Percentiles rank a stretch among this genome's conserved stretches.
phyloP scores from a whole-genome alignment of 768 basidiomycete species.

The Amanita pallidorosea region DNA sequence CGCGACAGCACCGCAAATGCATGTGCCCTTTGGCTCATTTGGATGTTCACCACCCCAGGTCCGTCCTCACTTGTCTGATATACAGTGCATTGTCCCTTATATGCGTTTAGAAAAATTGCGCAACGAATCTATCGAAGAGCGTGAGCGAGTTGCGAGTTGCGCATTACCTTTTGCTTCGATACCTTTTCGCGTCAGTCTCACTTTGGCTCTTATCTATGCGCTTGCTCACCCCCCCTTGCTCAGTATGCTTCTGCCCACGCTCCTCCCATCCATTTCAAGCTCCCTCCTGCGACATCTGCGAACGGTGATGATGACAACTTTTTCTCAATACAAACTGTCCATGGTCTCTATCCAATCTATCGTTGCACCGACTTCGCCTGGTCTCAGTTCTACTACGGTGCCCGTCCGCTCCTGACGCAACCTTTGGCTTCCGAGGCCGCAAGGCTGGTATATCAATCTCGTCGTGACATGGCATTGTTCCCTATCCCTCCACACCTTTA shows the following conservation, averaged over 20 bases:
- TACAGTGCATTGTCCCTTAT: neutral
- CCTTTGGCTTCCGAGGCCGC: conserved; percentile 50
- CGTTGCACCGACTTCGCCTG: conserved; percentile 13
- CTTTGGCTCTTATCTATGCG: conserved; percentile 1
- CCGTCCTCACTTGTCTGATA: neutral
- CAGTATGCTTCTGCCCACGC: conserved; percentile 49
- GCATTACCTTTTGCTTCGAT: conserved; percentile 27
- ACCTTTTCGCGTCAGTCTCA: conserved; percentile 32
- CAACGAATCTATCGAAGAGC: conserved; percentile 13
- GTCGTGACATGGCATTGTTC: conserved; percentile 39
- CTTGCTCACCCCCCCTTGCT: neutral
- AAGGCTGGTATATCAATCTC: conserved; percentile 51
- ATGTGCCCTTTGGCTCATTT: conserved; percentile 52
- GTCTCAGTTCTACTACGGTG: conserved; percentile 18
- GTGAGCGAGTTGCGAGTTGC: conserved; percentile 17
- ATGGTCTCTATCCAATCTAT: conserved; percentile 41
- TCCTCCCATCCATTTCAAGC: conserved; percentile 47
- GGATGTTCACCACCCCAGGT: conserved; percentile 42
- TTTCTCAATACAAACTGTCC: conserved; percentile 20
- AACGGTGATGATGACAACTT: conserved; percentile 7
- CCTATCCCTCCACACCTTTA: conserved; percentile 28
- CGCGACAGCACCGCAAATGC: conserved; percentile 35
- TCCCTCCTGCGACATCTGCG: conserved; percentile 31
- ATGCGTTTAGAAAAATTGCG: conserved; percentile 15
- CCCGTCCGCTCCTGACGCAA: conserved; percentile 15